Percentiles rank a stretch among this genome's conserved stretches.
Evolutionary conservation across 345 rosid species (phyloP).

Genomic region (Brassica napus): Da-Ae NC_063435.1:15176001-15176500

Average conservation of each 20-base stretch:
- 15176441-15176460: conserved; percentile 30
- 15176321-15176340: conserved; percentile 8
- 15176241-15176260: background rate
- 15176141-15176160: background rate
- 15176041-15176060: background rate
- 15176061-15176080: background rate
- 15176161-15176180: background rate
- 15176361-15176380: background rate
- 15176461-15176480: conserved; percentile 61
- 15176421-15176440: conserved; percentile 21
- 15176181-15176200: background rate
- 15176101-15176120: background rate
- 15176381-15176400: conserved; percentile 20
- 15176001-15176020: background rate
- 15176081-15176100: background rate
- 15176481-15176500: conserved; percentile 64
- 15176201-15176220: background rate
- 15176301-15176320: conserved; percentile 1
- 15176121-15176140: background rate
- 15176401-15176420: conserved; percentile 32
- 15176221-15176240: background rate
- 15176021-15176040: background rate
- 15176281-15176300: background rate
- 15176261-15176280: conserved; percentile 9
- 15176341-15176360: background rate